Percentiles rank a stretch among this genome's conserved stretches.
Evolutionary conservation across 257 asterid species (phyloP).

Genomic region (Solanum ossicruentum): DNA sequence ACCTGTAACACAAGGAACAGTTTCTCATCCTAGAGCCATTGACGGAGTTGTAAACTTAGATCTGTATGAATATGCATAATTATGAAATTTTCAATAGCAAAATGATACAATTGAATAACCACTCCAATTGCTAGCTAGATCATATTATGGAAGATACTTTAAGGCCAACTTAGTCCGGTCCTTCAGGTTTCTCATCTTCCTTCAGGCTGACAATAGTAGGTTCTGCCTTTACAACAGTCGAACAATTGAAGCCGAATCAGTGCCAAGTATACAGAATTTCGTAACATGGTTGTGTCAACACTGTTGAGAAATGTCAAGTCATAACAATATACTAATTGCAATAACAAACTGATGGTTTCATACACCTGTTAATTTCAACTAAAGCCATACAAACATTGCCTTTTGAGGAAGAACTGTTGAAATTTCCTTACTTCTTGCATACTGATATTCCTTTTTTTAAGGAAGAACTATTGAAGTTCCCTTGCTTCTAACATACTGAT

Average conservation of each 20-base stretch:
- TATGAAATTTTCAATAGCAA: constrained; percentile 92
- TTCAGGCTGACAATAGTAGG: constrained; percentile 43
- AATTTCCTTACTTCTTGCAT: too few relatives aligned
- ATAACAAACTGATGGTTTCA: too few relatives aligned
- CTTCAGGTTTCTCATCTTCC: constrained; percentile 64
- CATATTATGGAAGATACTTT: constrained; percentile 63
- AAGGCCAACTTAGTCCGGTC: constrained; percentile 75
- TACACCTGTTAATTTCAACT: too few relatives aligned
- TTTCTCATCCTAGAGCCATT: constrained; percentile 20
- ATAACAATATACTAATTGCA: too few relatives aligned
- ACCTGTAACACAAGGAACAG: constrained; percentile 29
- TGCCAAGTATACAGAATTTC: not conserved
- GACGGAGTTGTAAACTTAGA: constrained; percentile 75
- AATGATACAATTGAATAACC: constrained; percentile 45
- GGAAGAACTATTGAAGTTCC: too few relatives aligned
- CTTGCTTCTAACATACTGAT: too few relatives aligned
- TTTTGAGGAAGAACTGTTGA: too few relatives aligned
- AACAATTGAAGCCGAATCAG: constrained; percentile 1
- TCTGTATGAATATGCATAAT: constrained; percentile 90
- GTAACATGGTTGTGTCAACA: not conserved
- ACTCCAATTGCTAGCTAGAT: constrained; percentile 48
- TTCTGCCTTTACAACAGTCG: constrained; percentile 49
- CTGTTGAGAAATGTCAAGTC: too few relatives aligned
- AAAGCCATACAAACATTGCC: too few relatives aligned
- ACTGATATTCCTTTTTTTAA: too few relatives aligned